A percentile compares a stretch with the other conserved stretches of the same genome.
Conservation (phyloP, 345 rosid genomes). For the Zanthoxylum bungeanum region DNA sequence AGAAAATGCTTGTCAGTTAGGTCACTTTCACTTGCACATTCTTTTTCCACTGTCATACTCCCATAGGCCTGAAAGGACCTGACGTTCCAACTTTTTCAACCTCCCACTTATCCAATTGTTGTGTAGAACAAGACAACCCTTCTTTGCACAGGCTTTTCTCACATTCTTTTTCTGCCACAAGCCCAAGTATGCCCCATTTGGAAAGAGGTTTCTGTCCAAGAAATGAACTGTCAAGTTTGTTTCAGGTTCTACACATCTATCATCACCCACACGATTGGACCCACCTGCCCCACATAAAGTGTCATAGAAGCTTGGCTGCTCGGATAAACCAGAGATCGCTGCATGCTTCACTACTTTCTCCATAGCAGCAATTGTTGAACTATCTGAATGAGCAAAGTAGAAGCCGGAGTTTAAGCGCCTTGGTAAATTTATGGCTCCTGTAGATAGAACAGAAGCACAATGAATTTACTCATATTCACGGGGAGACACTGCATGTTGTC, state of each 20-base stretch:
- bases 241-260: conserved; percentile 64
- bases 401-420: conserved; percentile 90
- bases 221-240: conserved; percentile 66
- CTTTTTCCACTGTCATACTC: conserved; percentile 66
- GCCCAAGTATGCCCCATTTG: conserved; percentile 80
- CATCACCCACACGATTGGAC: conserved; percentile 44
- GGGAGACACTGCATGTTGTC: neutral
- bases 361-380: conserved; percentile 60
- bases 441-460: conserved; percentile 11
- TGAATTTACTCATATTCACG: neutral
- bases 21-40: conserved; percentile 51
- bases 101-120: conserved; percentile 88
- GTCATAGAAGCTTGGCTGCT: conserved; percentile 96
- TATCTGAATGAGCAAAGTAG: conserved; percentile 67
- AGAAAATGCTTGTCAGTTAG: neutral
- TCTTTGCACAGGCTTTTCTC: conserved; percentile 50
- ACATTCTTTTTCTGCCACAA: conserved; percentile 67
- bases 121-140: conserved; percentile 68
- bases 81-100: conserved; percentile 78
- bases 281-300: conserved; percentile 89
- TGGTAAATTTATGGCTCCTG: conserved; percentile 83
- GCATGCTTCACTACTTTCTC: conserved; percentile 93
- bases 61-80: conserved; percentile 74
- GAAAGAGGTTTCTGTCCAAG: conserved; percentile 78
- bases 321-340: conserved; percentile 66